These are phyloP conservation scores for Neurospora sp. DNA, from an alignment of 495 filamentous ascomycete genomes.

Conservation along the genomic window DNA sequence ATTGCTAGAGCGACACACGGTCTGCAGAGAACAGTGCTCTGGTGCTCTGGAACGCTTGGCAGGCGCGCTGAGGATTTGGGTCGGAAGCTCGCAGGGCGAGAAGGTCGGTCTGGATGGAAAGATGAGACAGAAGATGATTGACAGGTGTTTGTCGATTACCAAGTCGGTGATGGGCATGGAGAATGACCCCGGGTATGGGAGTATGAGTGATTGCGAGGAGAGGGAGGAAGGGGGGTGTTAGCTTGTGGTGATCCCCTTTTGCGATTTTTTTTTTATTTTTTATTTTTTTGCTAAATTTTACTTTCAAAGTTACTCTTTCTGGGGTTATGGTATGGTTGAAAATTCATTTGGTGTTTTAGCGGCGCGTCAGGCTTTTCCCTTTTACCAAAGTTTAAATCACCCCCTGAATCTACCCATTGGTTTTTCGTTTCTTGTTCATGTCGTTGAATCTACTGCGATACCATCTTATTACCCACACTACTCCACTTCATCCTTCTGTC, in stretches of 20 bases:
- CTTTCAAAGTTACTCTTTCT: background rate
- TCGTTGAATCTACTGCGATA: background rate
- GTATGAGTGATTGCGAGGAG: constrained; percentile 28
- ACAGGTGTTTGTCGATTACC: constrained; percentile 37
- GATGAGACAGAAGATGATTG: constrained; percentile 37
- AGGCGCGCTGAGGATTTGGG: constrained; percentile 45
- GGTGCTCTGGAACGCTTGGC: constrained; percentile 41
- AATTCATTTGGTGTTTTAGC: no score
- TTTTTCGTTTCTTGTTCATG: background rate
- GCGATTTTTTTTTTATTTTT: background rate
- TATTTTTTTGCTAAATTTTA: no score
- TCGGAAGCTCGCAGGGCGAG: constrained; percentile 33
- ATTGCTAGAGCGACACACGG: constrained; percentile 43
- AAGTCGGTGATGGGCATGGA: constrained; percentile 43
- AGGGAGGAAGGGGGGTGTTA: constrained; percentile 12
- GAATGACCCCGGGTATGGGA: constrained; percentile 43
- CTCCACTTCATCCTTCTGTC: background rate
- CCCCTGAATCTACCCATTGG: background rate
- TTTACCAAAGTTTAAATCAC: background rate
- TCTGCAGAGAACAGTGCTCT: constrained; percentile 34
- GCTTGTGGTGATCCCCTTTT: background rate
- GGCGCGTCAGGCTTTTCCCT: background rate
- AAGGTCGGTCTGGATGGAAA: constrained; percentile 34
- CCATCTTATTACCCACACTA: background rate
- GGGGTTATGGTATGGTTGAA: background rate